Evolutionary conservation across 768 basidiomycete genomes (phyloP).

Genomic region (Hygrocybe punicea): DNA sequence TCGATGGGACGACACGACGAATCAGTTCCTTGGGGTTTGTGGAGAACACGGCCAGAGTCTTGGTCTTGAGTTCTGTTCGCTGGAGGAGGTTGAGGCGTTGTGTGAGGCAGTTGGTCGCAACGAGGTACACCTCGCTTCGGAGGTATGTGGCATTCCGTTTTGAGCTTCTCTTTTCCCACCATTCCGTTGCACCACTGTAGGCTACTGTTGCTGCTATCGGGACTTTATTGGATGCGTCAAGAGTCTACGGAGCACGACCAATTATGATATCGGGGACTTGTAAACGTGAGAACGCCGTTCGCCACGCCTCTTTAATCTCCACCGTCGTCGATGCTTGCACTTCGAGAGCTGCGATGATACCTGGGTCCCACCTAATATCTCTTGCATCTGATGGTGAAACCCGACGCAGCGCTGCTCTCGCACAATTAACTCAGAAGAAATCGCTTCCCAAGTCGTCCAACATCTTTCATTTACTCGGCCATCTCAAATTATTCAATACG

Average conservation of each 20-base stretch:
- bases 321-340: too few relatives aligned
- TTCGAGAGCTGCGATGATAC: too few relatives aligned
- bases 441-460: too few relatives aligned
- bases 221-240: constrained; percentile 19
- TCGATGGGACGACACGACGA: constrained; percentile 19
- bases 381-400: constrained; percentile 29
- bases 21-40: constrained; percentile 22
- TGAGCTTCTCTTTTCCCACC: background rate
- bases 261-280: too few relatives aligned
- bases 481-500: constrained; percentile 29
- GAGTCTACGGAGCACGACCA: background rate
- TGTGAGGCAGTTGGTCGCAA: background rate
- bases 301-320: too few relatives aligned
- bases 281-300: too few relatives aligned
- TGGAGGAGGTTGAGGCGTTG: constrained; percentile 7
- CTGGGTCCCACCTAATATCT: too few relatives aligned
- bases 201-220: constrained; percentile 21
- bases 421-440: too few relatives aligned
- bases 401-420: constrained; percentile 23
- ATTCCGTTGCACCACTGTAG: background rate
- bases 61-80: constrained; percentile 14
- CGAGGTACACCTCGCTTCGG: background rate
- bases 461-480: too few relatives aligned
- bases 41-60: constrained; percentile 17
- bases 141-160: constrained; percentile 1